Conservation (phyloP, 257 asterid genomes). For the Marsdenia floribunda region DNA sequence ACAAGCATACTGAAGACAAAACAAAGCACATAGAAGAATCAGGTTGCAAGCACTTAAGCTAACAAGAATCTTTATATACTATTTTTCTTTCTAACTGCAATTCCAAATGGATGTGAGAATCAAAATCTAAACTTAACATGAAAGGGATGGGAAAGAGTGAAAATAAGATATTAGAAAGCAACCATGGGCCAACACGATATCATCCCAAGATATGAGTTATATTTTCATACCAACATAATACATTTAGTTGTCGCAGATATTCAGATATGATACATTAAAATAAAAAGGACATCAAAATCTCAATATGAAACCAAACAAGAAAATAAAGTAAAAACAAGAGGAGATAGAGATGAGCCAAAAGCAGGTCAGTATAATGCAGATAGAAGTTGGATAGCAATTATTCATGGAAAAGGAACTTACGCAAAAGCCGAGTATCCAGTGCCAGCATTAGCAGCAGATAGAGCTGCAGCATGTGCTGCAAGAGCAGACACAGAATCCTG, state of each 20-base stretch:
- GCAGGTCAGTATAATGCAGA: background rate
- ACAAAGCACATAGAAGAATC: background rate
- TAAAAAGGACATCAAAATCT: background rate
- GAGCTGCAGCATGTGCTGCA: slow-evolving; percentile 64
- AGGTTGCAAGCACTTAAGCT: background rate
- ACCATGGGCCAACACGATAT: background rate
- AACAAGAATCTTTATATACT: background rate
- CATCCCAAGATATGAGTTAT: background rate
- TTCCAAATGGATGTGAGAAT: background rate
- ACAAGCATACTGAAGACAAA: background rate
- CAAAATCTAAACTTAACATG: background rate
- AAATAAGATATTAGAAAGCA: background rate
- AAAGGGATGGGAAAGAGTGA: background rate
- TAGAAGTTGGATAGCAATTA: background rate
- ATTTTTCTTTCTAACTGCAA: background rate
- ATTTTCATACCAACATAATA: background rate
- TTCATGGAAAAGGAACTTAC: slow-evolving; percentile 47
- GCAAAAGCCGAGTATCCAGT: slow-evolving; percentile 94
- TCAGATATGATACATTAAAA: background rate
- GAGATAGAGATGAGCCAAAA: background rate
- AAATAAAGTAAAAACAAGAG: background rate
- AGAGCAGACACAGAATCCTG: slow-evolving; percentile 56
- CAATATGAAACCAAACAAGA: background rate
- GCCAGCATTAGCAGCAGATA: slow-evolving; percentile 85
- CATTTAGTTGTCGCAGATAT: background rate